Conservation (phyloP, 2,329 filamentous ascomycete genomes). For the Fusarium miscanthi region DNA sequence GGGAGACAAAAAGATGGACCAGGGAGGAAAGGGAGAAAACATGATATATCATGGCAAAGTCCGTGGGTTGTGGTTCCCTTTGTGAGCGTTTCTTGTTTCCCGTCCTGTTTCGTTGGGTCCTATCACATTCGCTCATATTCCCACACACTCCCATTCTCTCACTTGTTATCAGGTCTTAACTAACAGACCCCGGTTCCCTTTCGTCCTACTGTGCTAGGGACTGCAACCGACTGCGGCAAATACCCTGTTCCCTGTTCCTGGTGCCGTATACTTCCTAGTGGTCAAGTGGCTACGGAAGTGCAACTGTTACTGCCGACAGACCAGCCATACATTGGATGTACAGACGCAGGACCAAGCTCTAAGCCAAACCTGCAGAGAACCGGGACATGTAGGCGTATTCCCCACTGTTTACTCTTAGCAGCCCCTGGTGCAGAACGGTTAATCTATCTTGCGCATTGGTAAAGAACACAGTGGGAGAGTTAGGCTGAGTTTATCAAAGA, state of each 20-base stretch:
- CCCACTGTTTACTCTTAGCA: conserved; percentile 15
- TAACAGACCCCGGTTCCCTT: conserved; percentile 20
- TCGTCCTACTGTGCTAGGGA: conserved; percentile 20
- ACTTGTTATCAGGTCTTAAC: background rate
- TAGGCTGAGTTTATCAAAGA: conserved; percentile 5
- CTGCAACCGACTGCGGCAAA: conserved; percentile 9
- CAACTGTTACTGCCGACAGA: conserved; percentile 25
- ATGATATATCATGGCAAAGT: conserved; percentile 40
- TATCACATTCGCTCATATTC: conserved; percentile 7
- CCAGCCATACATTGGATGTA: conserved; percentile 10
- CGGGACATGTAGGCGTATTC: conserved; percentile 44
- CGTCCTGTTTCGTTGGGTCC: conserved; percentile 24
- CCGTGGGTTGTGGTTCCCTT: conserved; percentile 30
- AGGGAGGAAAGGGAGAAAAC: conserved; percentile 31
- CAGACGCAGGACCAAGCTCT: conserved; percentile 45
- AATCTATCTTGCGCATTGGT: conserved; percentile 23
- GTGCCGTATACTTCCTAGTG: conserved; percentile 20
- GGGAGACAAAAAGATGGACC: conserved; percentile 22
- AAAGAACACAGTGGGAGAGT: conserved; percentile 27
- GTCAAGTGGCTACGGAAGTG: conserved; percentile 8
- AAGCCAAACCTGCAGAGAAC: conserved; percentile 34
- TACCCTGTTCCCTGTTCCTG: conserved; percentile 22
- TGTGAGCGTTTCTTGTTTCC: conserved; percentile 27
- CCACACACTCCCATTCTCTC: background rate
- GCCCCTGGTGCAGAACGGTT: conserved; percentile 10